Percentiles rank a stretch among this genome's conserved stretches.
Conservation (phyloP, 2,329 filamentous ascomycete genomes). For the Penicillium sp. region DNA sequence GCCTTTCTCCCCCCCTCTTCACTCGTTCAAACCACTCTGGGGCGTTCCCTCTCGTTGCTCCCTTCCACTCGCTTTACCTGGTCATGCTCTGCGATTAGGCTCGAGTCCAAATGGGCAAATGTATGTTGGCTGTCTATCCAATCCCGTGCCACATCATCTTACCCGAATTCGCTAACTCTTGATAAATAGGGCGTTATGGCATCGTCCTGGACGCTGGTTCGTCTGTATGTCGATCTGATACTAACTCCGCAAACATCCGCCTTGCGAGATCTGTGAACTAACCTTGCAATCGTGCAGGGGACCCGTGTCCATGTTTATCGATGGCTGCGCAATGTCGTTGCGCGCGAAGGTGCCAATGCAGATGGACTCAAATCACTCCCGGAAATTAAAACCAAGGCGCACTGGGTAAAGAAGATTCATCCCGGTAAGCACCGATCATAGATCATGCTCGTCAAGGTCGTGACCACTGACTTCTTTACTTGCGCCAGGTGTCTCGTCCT, state of each 20-base stretch:
- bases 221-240: slow-evolving; percentile 60
- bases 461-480: slow-evolving; percentile 12
- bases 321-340: slow-evolving; percentile 79
- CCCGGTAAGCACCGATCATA: slow-evolving; percentile 62
- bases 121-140: slow-evolving; percentile 28
- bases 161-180: slow-evolving; percentile 4
- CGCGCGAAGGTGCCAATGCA: slow-evolving; percentile 63
- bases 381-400: slow-evolving; percentile 78
- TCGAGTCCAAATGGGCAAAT: slow-evolving; percentile 49
- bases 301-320: slow-evolving; percentile 93
- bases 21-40: slow-evolving; percentile 4
- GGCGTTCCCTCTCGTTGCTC: slow-evolving; percentile 2
- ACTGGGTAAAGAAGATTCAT: slow-evolving; percentile 91
- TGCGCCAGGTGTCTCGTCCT: slow-evolving; percentile 74
- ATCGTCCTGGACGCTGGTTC: slow-evolving; percentile 97
- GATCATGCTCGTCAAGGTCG: background rate
- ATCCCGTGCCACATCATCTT: slow-evolving; percentile 7
- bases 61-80: slow-evolving; percentile 18
- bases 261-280: slow-evolving; percentile 7
- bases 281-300: slow-evolving; percentile 54
- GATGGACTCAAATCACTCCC: slow-evolving; percentile 72
- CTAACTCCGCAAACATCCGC: background rate
- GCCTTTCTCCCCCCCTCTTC: background rate
- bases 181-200: slow-evolving; percentile 69
- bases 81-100: slow-evolving; percentile 37